Conservation (phyloP, 1,284 basidiomycete species). For the Moesziomyces parantarcticus region DNA sequence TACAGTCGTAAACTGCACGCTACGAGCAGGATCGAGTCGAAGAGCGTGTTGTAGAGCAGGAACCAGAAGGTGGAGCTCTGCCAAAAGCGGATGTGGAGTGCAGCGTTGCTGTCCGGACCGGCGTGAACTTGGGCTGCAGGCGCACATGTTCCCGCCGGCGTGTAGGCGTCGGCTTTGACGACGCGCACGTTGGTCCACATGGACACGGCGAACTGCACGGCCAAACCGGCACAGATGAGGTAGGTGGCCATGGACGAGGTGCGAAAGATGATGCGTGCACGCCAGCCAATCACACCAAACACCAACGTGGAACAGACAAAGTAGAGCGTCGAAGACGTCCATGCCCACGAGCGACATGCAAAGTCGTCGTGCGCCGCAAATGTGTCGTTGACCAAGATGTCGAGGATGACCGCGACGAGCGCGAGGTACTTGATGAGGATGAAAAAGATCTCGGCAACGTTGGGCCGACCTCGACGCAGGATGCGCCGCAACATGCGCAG, state of each 20-base stretch:
- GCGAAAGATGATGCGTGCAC: slow-evolving; percentile 40
- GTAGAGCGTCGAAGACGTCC: slow-evolving; percentile 34
- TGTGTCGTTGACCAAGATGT: slow-evolving; percentile 33
- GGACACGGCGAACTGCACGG: slow-evolving; percentile 20
- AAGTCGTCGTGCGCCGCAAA: slow-evolving; percentile 18
- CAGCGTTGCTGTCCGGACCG: background rate
- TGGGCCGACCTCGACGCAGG: slow-evolving; percentile 23
- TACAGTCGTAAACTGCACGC: slow-evolving; percentile 25
- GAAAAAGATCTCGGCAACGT: slow-evolving; percentile 51
- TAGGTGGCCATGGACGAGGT: slow-evolving; percentile 5
- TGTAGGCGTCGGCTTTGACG: slow-evolving; percentile 25
- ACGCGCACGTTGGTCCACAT: slow-evolving; percentile 42
- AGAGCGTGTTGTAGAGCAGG: slow-evolving; percentile 40
- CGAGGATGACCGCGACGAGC: slow-evolving; percentile 24
- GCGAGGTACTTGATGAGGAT: slow-evolving; percentile 44
- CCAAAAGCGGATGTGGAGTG: slow-evolving; percentile 19
- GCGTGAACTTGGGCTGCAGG: slow-evolving; percentile 10
- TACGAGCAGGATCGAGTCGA: slow-evolving; percentile 24
- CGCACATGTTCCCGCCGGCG: slow-evolving; percentile 28
- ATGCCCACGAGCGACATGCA: slow-evolving; percentile 31
- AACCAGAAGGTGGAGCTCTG: slow-evolving; percentile 44
- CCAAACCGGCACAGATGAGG: slow-evolving; percentile 19
- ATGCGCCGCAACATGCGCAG: slow-evolving; percentile 28
- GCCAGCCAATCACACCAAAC: slow-evolving; percentile 36
- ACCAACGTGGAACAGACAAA: slow-evolving; percentile 40